Conservation (phyloP, 139 green algal species). For the Coelastrella sp. region DNA sequence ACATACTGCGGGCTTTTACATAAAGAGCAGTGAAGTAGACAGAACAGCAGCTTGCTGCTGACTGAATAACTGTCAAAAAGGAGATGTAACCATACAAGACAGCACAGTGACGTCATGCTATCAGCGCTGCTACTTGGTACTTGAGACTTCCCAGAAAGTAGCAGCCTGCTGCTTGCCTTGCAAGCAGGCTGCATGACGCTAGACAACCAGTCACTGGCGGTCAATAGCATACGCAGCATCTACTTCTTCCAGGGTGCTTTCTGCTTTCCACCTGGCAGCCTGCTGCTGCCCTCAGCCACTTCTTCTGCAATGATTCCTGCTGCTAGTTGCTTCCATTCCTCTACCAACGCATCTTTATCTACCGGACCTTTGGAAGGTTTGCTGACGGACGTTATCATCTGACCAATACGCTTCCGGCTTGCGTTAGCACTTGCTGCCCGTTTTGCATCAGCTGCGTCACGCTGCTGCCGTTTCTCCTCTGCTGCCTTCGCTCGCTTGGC, state of each 20-base stretch:
- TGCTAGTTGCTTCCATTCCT: constrained; percentile 36
- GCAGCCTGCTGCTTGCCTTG: no score
- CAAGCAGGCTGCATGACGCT: no score
- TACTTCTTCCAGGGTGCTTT: constrained; percentile 35
- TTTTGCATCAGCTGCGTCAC: background rate
- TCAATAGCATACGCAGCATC: no score
- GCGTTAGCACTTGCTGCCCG: constrained; percentile 12
- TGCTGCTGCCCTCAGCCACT: constrained; percentile 27
- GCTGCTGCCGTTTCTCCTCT: constrained; percentile 18
- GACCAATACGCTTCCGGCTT: constrained; percentile 15
- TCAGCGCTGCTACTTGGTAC: no score
- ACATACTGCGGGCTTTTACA: no score
- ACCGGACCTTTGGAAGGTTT: constrained; percentile 11
- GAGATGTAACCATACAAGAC: no score
- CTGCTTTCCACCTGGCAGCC: background rate
- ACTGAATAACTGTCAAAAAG: no score
- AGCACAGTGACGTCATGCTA: no score
- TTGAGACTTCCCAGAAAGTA: no score
- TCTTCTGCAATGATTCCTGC: constrained; percentile 27
- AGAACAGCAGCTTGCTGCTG: no score
- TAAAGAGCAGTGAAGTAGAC: no score
- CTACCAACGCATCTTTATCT: background rate
- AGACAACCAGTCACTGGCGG: no score
- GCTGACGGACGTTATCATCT: constrained; percentile 20
- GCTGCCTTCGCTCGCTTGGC: background rate